Evolutionary conservation across 768 basidiomycete genomes (phyloP).

Genomic region (Collybiopsis confluens): DNA sequence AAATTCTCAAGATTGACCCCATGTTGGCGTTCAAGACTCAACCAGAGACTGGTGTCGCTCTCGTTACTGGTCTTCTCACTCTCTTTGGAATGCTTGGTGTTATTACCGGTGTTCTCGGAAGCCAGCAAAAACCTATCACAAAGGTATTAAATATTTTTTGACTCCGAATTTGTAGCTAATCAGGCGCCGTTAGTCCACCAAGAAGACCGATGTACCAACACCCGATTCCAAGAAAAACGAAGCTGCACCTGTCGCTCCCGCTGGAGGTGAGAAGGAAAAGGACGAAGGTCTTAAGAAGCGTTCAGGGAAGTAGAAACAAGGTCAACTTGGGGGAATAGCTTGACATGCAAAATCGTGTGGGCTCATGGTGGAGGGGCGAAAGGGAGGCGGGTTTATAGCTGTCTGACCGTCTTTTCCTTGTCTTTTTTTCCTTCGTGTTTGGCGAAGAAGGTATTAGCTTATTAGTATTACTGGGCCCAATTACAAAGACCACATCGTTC

Average conservation of each 20-base stretch:
- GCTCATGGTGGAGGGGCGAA: neutral
- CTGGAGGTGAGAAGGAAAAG: slow-evolving; percentile 70
- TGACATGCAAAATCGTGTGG: neutral
- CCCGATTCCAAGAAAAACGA: slow-evolving; percentile 64
- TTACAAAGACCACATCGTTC: neutral
- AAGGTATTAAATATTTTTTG: slow-evolving; percentile 39
- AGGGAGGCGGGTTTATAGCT: neutral
- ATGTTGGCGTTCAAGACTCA: slow-evolving; percentile 80
- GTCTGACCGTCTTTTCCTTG: slow-evolving; percentile 2
- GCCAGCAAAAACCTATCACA: slow-evolving; percentile 62
- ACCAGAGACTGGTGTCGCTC: slow-evolving; percentile 81
- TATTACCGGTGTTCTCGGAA: slow-evolving; percentile 75
- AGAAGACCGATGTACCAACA: slow-evolving; percentile 70
- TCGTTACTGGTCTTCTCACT: slow-evolving; percentile 70
- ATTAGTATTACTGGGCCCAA: neutral
- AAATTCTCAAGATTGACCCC: slow-evolving; percentile 71
- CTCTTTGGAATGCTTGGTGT: slow-evolving; percentile 82
- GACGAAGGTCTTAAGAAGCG: slow-evolving; percentile 73
- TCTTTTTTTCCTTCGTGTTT: neutral
- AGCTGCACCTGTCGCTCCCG: slow-evolving; percentile 62
- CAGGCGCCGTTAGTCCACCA: slow-evolving; percentile 45
- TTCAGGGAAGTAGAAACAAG: slow-evolving; percentile 28
- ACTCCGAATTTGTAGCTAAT: slow-evolving; percentile 8
- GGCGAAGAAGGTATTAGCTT: neutral
- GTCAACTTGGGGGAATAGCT: neutral